Evolutionary conservation across 805 yeast species (phyloP), one percentile per base, ranked within the genome.

Genomic region (Kazachstania psychrophila): DNA sequence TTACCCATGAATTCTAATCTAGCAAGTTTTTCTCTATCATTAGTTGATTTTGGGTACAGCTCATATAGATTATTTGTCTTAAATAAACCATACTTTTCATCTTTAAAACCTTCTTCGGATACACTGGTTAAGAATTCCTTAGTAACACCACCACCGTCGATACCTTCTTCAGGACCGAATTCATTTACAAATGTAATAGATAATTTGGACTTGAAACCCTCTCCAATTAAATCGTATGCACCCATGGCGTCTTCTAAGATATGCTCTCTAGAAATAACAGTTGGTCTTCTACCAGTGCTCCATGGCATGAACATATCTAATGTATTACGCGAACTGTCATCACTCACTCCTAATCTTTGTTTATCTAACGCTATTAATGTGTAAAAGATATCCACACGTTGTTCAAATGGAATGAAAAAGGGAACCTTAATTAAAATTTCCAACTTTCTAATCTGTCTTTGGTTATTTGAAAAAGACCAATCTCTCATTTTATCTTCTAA

Each of bases 121-220:
- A 86, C 77, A 34, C 79, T 66, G 2, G 89, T 86, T 38, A 89
- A 61, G 44, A 92, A 77, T 51, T 89, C 98, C 55, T 89, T 88
- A 0, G 96, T 88, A 17, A 89, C 65, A 1, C 98, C 98, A 10
- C 97, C 98, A 6, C 98, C 98, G 57, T 89, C 98, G 29, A 89
- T 80, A 1, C 98, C 98, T 54, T 89, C 97, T 24, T 65, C 72
- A 12, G 62, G 64, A 2, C 88, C 94, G 60, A 77, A 74, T 38
- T 80, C 72, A 49, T 84, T 82, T 25, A 65, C 64, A 52, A 92
- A 87, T 12, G 69, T 69, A 2, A 92, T 86, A 1, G 72, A 63
- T 8, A 88, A 56, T 24, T 65, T 67, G 7, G 68, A 52, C 48
- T 82, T 86, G 54, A 88, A 72, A 4, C 62, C 61, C 1, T 64